Evolutionary conservation across 176 grass and related monocot species (phyloP).

Genomic region (Triticum aestivum): IWGSC_CS_RefSeq_v2.1 NC_057806.1:559963157-559963656

Average conservation of each 20-base stretch:
- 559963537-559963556: conserved; percentile 39
- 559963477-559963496: conserved; percentile 50
- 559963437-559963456: conserved; percentile 97
- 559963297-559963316: conserved; percentile 60
- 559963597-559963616: conserved; percentile 50
- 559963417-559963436: conserved; percentile 84
- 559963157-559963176: not conserved
- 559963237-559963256: conserved; percentile 13
- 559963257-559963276: not conserved
- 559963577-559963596: conserved; percentile 89
- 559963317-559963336: conserved; percentile 75
- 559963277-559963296: not conserved
- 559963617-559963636: conserved; percentile 87
- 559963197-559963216: not conserved
- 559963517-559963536: conserved; percentile 65
- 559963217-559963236: not conserved
- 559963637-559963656: conserved; percentile 67
- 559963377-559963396: conserved; percentile 50
- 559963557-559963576: conserved; percentile 61
- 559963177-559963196: conserved; percentile 19
- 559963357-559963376: conserved; percentile 55
- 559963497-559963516: conserved; percentile 94
- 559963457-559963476: conserved; percentile 57
- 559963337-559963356: conserved; percentile 60
- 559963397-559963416: conserved; percentile 57